A percentile compares a stretch with the other conserved stretches of the same genome.
Conservation (phyloP, 495 filamentous ascomycete species). For the Cetradonia linearis region DNA sequence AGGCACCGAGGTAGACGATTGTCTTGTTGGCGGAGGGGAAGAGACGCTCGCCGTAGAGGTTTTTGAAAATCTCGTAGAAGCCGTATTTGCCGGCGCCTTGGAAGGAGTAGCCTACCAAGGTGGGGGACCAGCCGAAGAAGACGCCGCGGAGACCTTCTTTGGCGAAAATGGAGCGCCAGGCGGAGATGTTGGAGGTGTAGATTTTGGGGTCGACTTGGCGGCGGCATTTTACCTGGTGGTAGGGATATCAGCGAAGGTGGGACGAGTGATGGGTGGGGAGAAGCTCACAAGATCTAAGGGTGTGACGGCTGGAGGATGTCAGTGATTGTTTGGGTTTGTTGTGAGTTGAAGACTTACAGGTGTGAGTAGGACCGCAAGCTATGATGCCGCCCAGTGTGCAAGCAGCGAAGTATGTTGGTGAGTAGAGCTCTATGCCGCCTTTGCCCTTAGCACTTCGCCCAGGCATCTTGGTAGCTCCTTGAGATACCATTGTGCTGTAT, state of each 20-base stretch:
- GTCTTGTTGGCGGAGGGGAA: slow-evolving; percentile 55
- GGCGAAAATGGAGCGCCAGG: slow-evolving; percentile 54
- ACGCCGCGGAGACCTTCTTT: slow-evolving; percentile 58
- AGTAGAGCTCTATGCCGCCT: slow-evolving; percentile 50
- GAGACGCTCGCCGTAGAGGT: slow-evolving; percentile 54
- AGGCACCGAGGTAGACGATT: slow-evolving; percentile 53
- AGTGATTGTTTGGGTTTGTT: slow-evolving; percentile 19
- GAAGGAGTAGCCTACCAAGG: slow-evolving; percentile 58
- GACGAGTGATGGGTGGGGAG: background rate
- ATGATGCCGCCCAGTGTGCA: slow-evolving; percentile 57
- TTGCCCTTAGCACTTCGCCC: slow-evolving; percentile 19
- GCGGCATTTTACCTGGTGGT: slow-evolving; percentile 60
- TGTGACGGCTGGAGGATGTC: slow-evolving; percentile 50
- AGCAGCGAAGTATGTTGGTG: slow-evolving; percentile 54
- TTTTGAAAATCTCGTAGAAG: slow-evolving; percentile 67
- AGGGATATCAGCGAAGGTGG: slow-evolving; percentile 2
- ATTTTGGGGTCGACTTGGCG: slow-evolving; percentile 63
- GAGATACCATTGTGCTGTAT: slow-evolving; percentile 13
- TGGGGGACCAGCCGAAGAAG: slow-evolving; percentile 65
- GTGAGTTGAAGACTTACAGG: slow-evolving; percentile 24
- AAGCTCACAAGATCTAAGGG: slow-evolving; percentile 28
- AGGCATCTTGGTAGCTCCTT: slow-evolving; percentile 20
- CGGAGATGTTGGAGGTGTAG: slow-evolving; percentile 56
- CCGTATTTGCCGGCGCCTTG: slow-evolving; percentile 74
- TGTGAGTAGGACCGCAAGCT: slow-evolving; percentile 48